phyloP scores from a whole-genome alignment of 1,139 yeast genomes.

The Blastobotrys ciferrii region DNA sequence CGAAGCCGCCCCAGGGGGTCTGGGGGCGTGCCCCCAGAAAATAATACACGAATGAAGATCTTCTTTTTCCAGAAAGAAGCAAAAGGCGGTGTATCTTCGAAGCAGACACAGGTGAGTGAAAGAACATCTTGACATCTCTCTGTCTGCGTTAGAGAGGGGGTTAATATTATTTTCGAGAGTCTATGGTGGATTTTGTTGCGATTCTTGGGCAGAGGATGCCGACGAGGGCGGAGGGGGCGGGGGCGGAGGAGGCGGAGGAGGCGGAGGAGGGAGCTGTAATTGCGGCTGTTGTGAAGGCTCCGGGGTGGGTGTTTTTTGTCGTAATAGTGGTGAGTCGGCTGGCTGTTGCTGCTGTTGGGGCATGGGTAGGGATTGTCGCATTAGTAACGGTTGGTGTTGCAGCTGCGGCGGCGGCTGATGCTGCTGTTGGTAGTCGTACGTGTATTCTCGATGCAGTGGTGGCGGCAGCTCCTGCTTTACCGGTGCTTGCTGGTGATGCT shows the following conservation, averaged over 20 bases:
- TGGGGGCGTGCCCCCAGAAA: too few relatives aligned
- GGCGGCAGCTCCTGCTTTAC: conserved; percentile 7
- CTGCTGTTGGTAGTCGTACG: conserved; percentile 15
- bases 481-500: neutral
- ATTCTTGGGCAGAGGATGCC: conserved; percentile 8
- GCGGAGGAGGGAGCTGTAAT: conserved; percentile 9
- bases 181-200: neutral
- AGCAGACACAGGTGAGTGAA: too few relatives aligned
- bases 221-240: conserved; percentile 14
- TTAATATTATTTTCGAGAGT: neutral
- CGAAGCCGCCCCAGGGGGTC: too few relatives aligned
- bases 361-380: conserved; percentile 15
- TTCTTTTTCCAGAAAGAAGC: too few relatives aligned
- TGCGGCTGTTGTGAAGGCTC: conserved; percentile 20
- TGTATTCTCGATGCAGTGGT: conserved; percentile 10
- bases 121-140: too few relatives aligned
- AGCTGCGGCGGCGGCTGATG: conserved; percentile 13
- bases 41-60: too few relatives aligned
- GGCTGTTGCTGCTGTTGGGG: conserved; percentile 11
- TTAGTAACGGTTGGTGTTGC: conserved; percentile 13
- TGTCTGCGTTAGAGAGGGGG: too few relatives aligned
- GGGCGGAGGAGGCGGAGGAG: conserved; percentile 18
- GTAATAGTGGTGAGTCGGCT: conserved; percentile 2
- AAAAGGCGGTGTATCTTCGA: too few relatives aligned
- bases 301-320: conserved; percentile 14